Conservation (phyloP, 257 asterid species). For the Schizonepeta tenuifolia region DNA sequence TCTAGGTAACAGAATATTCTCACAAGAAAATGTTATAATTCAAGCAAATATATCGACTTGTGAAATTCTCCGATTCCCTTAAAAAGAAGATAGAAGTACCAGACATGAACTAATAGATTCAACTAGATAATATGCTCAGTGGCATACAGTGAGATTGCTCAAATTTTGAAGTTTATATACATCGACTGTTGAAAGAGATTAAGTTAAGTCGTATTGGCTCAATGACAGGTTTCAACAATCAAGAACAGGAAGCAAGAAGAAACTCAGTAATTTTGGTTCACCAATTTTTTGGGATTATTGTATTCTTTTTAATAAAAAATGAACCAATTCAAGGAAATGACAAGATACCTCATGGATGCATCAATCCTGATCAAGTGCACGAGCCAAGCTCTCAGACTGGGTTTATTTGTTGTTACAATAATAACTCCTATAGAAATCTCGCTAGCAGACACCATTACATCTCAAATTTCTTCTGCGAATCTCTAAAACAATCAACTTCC, state of each 20-base stretch:
- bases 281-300: neutral
- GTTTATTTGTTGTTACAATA: neutral
- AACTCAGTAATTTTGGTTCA: neutral
- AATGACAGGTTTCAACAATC: constrained; percentile 13
- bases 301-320: neutral
- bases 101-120: neutral
- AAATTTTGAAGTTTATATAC: neutral
- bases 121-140: neutral
- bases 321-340: constrained; percentile 3
- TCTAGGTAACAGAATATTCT: neutral
- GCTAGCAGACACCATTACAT: neutral
- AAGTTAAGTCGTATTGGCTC: neutral
- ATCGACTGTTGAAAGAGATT: neutral
- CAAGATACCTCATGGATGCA: constrained; percentile 26
- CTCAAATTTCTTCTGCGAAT: constrained; percentile 16
- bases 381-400: constrained; percentile 1
- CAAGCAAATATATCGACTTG: neutral
- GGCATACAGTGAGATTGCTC: neutral
- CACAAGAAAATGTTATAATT: constrained; percentile 16
- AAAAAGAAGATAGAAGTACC: neutral
- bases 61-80: constrained; percentile 9
- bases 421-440: constrained; percentile 8
- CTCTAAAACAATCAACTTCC: constrained; percentile 22
- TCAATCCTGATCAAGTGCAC: neutral
- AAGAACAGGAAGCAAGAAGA: constrained; percentile 11